Conservation (phyloP, 2,329 filamentous ascomycete species). For the Tolypocladium tundrense region DNA sequence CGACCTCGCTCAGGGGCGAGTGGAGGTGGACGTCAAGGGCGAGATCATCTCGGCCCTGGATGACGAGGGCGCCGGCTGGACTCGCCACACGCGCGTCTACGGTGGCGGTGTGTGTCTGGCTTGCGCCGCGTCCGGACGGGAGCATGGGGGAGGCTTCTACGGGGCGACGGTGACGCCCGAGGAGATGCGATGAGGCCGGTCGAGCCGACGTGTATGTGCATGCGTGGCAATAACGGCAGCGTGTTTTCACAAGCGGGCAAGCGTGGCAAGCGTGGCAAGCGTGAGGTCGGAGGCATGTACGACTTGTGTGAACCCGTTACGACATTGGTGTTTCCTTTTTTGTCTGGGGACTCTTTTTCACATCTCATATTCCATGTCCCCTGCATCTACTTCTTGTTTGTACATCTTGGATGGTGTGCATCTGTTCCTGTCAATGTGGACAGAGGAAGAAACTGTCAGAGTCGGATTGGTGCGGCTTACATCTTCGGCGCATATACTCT, state of each 20-base stretch:
- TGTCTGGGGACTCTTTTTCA: not conserved
- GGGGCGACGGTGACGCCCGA: slow-evolving; percentile 42
- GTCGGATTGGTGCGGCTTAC: not conserved
- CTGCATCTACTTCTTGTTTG: not conserved
- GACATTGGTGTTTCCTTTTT: not conserved
- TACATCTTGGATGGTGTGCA: not conserved
- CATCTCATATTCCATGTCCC: not conserved
- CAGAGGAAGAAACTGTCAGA: not conserved
- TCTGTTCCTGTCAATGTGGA: not conserved
- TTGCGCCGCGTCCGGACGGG: slow-evolving; percentile 36
- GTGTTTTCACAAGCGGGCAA: not conserved
- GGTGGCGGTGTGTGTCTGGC: slow-evolving; percentile 48
- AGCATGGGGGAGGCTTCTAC: slow-evolving; percentile 39
- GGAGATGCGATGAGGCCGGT: slow-evolving; percentile 30
- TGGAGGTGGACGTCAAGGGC: slow-evolving; percentile 34
- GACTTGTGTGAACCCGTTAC: not conserved
- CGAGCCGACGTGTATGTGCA: not conserved
- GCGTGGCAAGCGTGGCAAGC: not conserved
- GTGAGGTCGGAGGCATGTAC: not conserved
- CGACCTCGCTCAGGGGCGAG: slow-evolving; percentile 12
- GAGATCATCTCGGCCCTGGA: slow-evolving; percentile 41
- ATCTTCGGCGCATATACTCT: not conserved
- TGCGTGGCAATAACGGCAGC: not conserved
- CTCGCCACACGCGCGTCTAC: slow-evolving; percentile 48
- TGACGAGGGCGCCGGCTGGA: slow-evolving; percentile 40